These are phyloP conservation scores for Sporothrix brasiliensis DNA, from an alignment of 2,329 filamentous ascomycete species.

Conservation along the genomic window DNA sequence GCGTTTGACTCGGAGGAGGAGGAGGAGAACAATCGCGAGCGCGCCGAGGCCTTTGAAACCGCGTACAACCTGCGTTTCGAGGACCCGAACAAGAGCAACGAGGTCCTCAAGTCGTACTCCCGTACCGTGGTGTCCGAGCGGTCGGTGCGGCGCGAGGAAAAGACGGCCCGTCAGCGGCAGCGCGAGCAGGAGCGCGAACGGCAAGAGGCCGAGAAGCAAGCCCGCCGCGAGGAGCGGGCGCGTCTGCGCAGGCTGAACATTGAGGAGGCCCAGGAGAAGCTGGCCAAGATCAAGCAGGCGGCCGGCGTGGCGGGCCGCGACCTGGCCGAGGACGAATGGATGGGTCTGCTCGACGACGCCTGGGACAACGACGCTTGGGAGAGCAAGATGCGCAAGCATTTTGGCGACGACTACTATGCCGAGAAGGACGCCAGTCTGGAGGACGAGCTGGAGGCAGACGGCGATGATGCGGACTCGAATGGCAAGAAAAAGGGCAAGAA, in stretches of 20 bases:
- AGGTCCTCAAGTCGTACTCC: slow-evolving; percentile 83
- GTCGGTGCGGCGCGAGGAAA: slow-evolving; percentile 83
- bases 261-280: slow-evolving; percentile 84
- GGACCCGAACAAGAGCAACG: slow-evolving; percentile 83
- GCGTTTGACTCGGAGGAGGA: slow-evolving; percentile 95
- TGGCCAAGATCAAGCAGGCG: slow-evolving; percentile 85
- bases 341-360: slow-evolving; percentile 78
- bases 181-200: slow-evolving; percentile 76
- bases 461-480: slow-evolving; percentile 57
- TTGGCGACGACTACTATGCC: slow-evolving; percentile 89
- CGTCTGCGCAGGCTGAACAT: slow-evolving; percentile 84
- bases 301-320: slow-evolving; percentile 73
- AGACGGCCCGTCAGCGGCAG: slow-evolving; percentile 72
- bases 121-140: slow-evolving; percentile 80
- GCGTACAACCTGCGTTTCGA: slow-evolving; percentile 97
- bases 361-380: slow-evolving; percentile 94
- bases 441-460: slow-evolving; percentile 49
- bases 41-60: slow-evolving; percentile 84
- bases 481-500: slow-evolving; percentile 46
- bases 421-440: slow-evolving; percentile 66
- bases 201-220: slow-evolving; percentile 76
- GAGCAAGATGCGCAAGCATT: slow-evolving; percentile 81
- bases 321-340: slow-evolving; percentile 76
- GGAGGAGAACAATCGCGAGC: slow-evolving; percentile 72
- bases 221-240: slow-evolving; percentile 78